Conservation (phyloP, 345 rosid genomes). For the Boechera stricta region DNA sequence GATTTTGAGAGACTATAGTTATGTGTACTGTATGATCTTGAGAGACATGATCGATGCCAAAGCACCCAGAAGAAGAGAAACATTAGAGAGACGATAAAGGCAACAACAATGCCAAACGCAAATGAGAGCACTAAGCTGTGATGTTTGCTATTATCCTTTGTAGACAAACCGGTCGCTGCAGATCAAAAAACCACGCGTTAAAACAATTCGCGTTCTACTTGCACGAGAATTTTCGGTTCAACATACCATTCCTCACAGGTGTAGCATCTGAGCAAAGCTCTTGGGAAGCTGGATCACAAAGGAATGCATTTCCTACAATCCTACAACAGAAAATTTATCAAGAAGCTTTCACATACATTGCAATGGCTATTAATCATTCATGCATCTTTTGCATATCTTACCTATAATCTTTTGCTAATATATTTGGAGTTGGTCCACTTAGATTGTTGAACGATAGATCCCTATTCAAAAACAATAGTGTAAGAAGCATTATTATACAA, state of each 20-base stretch:
- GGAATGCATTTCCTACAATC: conserved; percentile 71
- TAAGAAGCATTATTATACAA: conserved; percentile 9
- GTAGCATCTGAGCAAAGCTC: conserved; percentile 59
- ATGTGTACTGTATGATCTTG: conserved; percentile 65
- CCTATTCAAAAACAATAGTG: conserved; percentile 46
- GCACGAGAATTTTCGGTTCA: neutral
- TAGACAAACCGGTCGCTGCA: conserved; percentile 58
- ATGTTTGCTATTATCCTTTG: conserved; percentile 50
- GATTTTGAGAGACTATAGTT: neutral
- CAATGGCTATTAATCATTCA: neutral
- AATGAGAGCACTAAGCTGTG: conserved; percentile 69
- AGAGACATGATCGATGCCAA: conserved; percentile 77
- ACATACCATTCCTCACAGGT: conserved; percentile 67
- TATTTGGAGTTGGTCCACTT: conserved; percentile 87
- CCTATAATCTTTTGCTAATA: conserved; percentile 89
- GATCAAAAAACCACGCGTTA: conserved; percentile 9
- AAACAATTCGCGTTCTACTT: conserved; percentile 3
- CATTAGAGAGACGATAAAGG: conserved; percentile 69
- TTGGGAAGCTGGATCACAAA: conserved; percentile 63
- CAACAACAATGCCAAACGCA: conserved; percentile 66
- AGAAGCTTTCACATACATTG: conserved; percentile 17
- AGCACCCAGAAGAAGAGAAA: conserved; percentile 76
- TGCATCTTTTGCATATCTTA: conserved; percentile 28
- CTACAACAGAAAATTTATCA: conserved; percentile 43
- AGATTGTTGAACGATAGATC: conserved; percentile 93